Percentiles rank a stretch among this genome's conserved stretches.
Evolutionary conservation across 1,139 yeast species (phyloP).

Genomic region (Hyphopichia wangnamkhiaoensis): DNA sequence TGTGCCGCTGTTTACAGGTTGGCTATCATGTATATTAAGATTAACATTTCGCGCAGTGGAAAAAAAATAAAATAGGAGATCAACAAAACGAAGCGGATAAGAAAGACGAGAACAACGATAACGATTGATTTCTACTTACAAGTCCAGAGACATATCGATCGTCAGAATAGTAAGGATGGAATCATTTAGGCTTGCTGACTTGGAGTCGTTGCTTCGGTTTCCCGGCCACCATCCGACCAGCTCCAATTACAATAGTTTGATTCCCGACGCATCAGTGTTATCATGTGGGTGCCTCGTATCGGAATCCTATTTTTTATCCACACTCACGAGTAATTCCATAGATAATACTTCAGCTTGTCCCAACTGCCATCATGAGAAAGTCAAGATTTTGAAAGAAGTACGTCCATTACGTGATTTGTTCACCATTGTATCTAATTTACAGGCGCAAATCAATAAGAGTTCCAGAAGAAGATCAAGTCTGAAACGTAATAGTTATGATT

Average conservation of each 20-base stretch:
- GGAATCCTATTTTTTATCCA: constrained; percentile 34
- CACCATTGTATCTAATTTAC: constrained; percentile 29
- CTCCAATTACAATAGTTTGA: constrained; percentile 18
- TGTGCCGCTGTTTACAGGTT: too few species aligned
- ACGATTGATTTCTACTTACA: too few species aligned
- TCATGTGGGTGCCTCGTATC: constrained; percentile 76
- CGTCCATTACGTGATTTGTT: constrained; percentile 56
- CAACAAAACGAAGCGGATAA: too few species aligned
- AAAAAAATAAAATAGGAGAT: too few species aligned
- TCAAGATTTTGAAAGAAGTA: constrained; percentile 44
- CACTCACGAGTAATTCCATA: constrained; percentile 12
- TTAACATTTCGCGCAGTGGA: too few species aligned
- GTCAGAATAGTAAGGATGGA: too few species aligned
- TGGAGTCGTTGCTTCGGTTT: constrained; percentile 33
- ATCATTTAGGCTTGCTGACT: constrained; percentile 11
- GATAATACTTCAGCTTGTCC: constrained; percentile 43
- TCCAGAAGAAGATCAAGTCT: constrained; percentile 9
- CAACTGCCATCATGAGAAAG: constrained; percentile 39
- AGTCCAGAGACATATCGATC: too few species aligned
- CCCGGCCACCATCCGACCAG: constrained; percentile 18
- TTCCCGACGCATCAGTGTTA: constrained; percentile 55
- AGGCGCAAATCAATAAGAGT: constrained; percentile 11
- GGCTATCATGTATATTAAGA: too few species aligned
- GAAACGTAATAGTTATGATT: constrained; percentile 5
- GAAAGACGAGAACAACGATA: too few species aligned